Conservation (phyloP, 192 early-diverging fungal genomes). For the Coemansia sp. region DNA sequence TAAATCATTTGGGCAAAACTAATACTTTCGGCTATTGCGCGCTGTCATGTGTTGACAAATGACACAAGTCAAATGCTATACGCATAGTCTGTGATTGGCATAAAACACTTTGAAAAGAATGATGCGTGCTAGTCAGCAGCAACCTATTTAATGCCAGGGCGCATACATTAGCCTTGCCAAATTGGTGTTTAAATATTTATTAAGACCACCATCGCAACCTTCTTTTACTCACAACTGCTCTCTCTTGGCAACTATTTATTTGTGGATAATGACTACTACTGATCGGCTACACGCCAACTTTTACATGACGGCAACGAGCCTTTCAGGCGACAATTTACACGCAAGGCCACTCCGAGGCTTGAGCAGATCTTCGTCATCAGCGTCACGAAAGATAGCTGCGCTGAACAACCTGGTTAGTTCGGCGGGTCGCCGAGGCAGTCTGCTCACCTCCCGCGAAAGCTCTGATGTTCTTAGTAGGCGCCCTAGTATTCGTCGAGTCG, state of each 20-base stretch:
- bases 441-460: background rate
- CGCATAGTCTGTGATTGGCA: background rate
- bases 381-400: background rate
- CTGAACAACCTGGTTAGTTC: background rate
- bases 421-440: background rate
- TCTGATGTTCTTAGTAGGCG: background rate
- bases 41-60: background rate
- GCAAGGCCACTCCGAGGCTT: background rate
- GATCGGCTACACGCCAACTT: background rate
- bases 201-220: background rate
- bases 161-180: background rate
- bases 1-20: background rate
- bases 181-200: background rate
- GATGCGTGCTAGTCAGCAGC: background rate
- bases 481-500: conserved; percentile 19
- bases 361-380: background rate
- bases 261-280: background rate
- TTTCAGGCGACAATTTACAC: background rate
- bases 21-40: background rate
- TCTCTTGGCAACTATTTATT: background rate
- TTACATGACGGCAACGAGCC: background rate
- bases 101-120: background rate
- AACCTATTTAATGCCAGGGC: background rate
- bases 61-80: conserved; percentile 4
- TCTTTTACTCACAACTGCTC: background rate